Evolutionary conservation across 1,284 basidiomycete genomes (phyloP).

Genomic region (Phlebopus sp.): DNA sequence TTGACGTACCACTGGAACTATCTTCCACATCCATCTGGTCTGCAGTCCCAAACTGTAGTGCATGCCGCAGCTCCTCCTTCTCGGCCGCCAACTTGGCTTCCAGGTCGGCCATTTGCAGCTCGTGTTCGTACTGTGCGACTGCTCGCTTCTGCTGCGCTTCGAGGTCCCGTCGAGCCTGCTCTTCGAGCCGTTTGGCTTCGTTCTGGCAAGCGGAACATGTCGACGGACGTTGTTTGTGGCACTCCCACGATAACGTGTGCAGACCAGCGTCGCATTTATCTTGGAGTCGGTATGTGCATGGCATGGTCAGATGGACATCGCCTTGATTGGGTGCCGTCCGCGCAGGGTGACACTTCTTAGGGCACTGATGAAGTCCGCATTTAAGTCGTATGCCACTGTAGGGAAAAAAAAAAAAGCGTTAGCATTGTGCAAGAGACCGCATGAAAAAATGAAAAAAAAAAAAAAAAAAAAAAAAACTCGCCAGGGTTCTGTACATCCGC

Average conservation of each 20-base stretch:
- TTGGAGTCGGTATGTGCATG: slow-evolving; percentile 34
- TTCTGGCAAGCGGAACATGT: slow-evolving; percentile 32
- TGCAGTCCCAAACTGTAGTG: no score
- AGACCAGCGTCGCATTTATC: slow-evolving; percentile 34
- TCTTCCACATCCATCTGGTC: no score
- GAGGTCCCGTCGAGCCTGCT: slow-evolving; percentile 30
- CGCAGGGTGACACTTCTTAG: slow-evolving; percentile 51
- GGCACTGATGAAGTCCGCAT: slow-evolving; percentile 50
- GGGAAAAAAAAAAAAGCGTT: background rate
- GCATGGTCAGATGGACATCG: slow-evolving; percentile 46
- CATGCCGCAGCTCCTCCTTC: slow-evolving; percentile 12
- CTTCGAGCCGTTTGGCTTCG: slow-evolving; percentile 31
- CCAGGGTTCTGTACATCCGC: slow-evolving; percentile 60
- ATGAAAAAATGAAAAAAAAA: slow-evolving; percentile 1
- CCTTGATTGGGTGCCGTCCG: slow-evolving; percentile 26
- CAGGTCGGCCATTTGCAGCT: slow-evolving; percentile 24
- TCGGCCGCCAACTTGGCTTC: slow-evolving; percentile 25
- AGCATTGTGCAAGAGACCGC: background rate
- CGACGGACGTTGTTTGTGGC: slow-evolving; percentile 32
- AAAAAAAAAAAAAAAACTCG: no score
- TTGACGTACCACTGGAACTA: no score
- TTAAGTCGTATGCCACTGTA: slow-evolving; percentile 42
- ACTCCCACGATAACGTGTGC: slow-evolving; percentile 36
- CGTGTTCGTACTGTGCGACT: slow-evolving; percentile 31
- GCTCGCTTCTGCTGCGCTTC: slow-evolving; percentile 35